Evolutionary conservation across 2,329 filamentous ascomycete genomes (phyloP).

Genomic region (Sclerotinia borealis): DNA sequence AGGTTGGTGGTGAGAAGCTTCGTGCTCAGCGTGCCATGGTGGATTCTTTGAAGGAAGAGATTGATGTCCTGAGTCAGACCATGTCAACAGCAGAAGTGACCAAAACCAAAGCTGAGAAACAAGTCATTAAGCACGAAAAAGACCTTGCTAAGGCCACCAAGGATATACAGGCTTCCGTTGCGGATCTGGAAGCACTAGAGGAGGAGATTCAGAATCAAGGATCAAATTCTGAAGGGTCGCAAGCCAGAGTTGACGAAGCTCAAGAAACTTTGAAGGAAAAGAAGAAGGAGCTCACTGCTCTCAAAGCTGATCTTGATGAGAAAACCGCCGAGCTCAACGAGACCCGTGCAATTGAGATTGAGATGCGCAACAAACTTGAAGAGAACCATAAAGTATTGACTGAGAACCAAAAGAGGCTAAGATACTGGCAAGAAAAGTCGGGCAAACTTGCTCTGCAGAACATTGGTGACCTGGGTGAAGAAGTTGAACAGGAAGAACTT

Average conservation of each 20-base stretch:
- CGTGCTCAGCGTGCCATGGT: slow-evolving; percentile 87
- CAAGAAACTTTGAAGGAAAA: slow-evolving; percentile 71
- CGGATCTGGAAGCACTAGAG: slow-evolving; percentile 72
- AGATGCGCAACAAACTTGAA: slow-evolving; percentile 97
- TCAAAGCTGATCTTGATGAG: slow-evolving; percentile 83
- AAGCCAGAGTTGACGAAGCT: slow-evolving; percentile 71
- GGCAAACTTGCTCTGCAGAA: slow-evolving; percentile 79
- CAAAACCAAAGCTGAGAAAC: slow-evolving; percentile 90
- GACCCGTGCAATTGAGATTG: slow-evolving; percentile 83
- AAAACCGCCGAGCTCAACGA: slow-evolving; percentile 83
- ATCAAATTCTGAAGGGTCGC: slow-evolving; percentile 66
- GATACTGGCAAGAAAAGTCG: slow-evolving; percentile 87
- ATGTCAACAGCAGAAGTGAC: slow-evolving; percentile 81
- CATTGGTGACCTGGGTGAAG: slow-evolving; percentile 62
- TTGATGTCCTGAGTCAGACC: slow-evolving; percentile 72
- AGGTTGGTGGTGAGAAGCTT: slow-evolving; percentile 89
- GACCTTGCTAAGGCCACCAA: slow-evolving; percentile 70
- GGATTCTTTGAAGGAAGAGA: slow-evolving; percentile 80
- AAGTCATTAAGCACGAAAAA: slow-evolving; percentile 79
- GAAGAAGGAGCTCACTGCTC: slow-evolving; percentile 68
- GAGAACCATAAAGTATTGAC: slow-evolving; percentile 84
- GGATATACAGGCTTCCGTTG: slow-evolving; percentile 66
- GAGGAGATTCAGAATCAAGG: slow-evolving; percentile 73
- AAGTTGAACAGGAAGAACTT: slow-evolving; percentile 51
- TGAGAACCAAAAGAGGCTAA: slow-evolving; percentile 79